Evolutionary conservation across 2,329 filamentous ascomycete genomes (phyloP), one percentile per base, ranked within the genome.

Genomic region (Lizonia empirigonia): DNA sequence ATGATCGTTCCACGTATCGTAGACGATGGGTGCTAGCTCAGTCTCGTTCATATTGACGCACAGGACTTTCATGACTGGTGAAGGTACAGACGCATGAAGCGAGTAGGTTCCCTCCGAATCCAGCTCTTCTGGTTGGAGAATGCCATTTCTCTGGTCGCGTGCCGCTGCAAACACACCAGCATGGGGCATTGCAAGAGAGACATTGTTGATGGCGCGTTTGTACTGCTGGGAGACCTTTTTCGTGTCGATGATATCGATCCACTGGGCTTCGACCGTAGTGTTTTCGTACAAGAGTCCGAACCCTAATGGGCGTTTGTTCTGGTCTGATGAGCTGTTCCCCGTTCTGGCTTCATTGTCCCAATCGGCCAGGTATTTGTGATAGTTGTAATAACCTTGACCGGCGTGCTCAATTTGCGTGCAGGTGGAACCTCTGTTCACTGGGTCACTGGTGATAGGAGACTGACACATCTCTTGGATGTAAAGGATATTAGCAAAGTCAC

Each of bases 161-260:
- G 87, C 85, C 0, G 89, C 89, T 10, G 77, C 72, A 26, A 88
- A 84, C 0, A 94, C 79, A 0, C 86, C 84, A 0, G 85, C 78
- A 61, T 94, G 90, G 0, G 90, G 90, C 81, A 92, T 87, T 0
- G 88, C 88, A 58, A 92, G 78, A 0, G 87, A 89, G 20, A 91
- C 83, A 56, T 92, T 91, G 67, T 91, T 89, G 62, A 93, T 76
- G 29, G 88, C 78, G 20, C 88, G 78, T 0, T 76, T 73, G 44
- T 82, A 69, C 9, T 77, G 65, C 4, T 77, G 65, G 4, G 80
- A 86, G 0, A 78, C 74, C 3, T 74, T 69, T 0, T 78, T 77
- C 15, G 85, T 80, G 47, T 89, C 77, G 26, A 78, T 73, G 7
- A 78, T 73, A 49, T 88, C 79, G 29, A 91, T 84, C 89, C 89